Evolutionary conservation across 345 rosid species (phyloP).

Genomic region (Eucalyptus camaldulensis): DNA sequence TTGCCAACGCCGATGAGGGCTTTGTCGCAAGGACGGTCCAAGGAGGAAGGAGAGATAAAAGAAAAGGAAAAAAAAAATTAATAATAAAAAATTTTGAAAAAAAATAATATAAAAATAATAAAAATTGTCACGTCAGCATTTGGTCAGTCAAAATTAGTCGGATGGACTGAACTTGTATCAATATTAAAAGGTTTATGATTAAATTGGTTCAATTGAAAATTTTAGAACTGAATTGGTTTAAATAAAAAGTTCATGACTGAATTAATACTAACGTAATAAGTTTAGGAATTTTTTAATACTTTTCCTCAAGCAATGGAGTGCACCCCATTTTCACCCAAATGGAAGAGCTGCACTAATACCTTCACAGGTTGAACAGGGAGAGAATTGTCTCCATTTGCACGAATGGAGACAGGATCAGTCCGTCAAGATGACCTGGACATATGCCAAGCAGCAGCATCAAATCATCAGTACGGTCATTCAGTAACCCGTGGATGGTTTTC

Average conservation of each 20-base stretch:
- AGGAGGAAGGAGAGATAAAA: too few relatives aligned
- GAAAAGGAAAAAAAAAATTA: too few relatives aligned
- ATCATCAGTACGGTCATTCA: not conserved
- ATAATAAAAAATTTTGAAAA: too few relatives aligned
- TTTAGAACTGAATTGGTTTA: too few relatives aligned
- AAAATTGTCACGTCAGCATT: rapidly evolving
- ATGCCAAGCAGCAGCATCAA: not conserved
- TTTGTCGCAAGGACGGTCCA: rapidly evolving
- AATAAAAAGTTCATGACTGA: rapidly evolving
- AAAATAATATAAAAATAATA: too few relatives aligned
- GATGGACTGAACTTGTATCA: rapidly evolving
- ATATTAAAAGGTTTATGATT: rapidly evolving
- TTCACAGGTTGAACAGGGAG: not conserved
- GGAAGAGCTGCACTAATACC: not conserved
- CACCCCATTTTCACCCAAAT: not conserved
- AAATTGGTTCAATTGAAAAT: too few relatives aligned
- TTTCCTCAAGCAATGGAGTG: not conserved
- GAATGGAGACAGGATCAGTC: slow-evolving; percentile 53
- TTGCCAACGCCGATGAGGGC: rapidly evolving
- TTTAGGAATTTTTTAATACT: too few relatives aligned
- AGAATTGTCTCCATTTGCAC: slow-evolving; percentile 6
- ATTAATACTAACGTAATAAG: rapidly evolving
- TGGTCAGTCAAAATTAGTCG: rapidly evolving
- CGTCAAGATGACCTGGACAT: slow-evolving; percentile 64
- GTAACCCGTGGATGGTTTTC: not conserved